Percentiles rank a stretch among this genome's conserved stretches.
Conservation (phyloP, 352 stramenopile genomes). For the Phytopythium helicoides region DNA sequence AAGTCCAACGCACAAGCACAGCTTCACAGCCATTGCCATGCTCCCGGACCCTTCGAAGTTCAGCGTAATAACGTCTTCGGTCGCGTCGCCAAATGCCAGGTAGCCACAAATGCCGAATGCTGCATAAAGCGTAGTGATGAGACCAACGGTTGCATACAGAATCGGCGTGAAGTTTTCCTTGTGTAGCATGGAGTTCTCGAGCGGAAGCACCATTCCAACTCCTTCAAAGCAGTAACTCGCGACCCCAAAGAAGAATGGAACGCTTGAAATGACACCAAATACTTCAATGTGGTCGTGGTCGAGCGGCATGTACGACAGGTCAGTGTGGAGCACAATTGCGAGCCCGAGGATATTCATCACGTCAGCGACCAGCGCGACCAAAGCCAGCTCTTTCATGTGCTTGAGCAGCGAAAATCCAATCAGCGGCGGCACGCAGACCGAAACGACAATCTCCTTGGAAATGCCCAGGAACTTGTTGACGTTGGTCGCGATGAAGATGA, state of each 20-base stretch:
- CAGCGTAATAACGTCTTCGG: slow-evolving; percentile 86
- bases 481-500: slow-evolving; percentile 92
- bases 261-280: slow-evolving; percentile 49
- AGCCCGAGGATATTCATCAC: slow-evolving; percentile 86
- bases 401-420: slow-evolving; percentile 79
- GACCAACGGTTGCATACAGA: slow-evolving; percentile 64
- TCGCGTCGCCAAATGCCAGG: slow-evolving; percentile 79
- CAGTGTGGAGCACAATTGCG: slow-evolving; percentile 76
- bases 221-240: slow-evolving; percentile 91
- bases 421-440: slow-evolving; percentile 61
- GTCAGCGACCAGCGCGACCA: slow-evolving; percentile 88
- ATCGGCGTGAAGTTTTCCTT: slow-evolving; percentile 72
- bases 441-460: slow-evolving; percentile 50
- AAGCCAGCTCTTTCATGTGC: slow-evolving; percentile 87
- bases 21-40: slow-evolving; percentile 77
- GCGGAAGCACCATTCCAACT: slow-evolving; percentile 83
- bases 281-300: slow-evolving; percentile 52
- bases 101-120: slow-evolving; percentile 88
- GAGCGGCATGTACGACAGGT: slow-evolving; percentile 71
- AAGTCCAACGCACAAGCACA: slow-evolving; percentile 82
- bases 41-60: slow-evolving; percentile 73
- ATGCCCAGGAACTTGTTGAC: slow-evolving; percentile 68
- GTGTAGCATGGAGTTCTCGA: slow-evolving; percentile 88
- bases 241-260: slow-evolving; percentile 89
- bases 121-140: slow-evolving; percentile 86